Conservation (phyloP, 306 rosid species). For the Cicer pinnatifidum region DNA sequence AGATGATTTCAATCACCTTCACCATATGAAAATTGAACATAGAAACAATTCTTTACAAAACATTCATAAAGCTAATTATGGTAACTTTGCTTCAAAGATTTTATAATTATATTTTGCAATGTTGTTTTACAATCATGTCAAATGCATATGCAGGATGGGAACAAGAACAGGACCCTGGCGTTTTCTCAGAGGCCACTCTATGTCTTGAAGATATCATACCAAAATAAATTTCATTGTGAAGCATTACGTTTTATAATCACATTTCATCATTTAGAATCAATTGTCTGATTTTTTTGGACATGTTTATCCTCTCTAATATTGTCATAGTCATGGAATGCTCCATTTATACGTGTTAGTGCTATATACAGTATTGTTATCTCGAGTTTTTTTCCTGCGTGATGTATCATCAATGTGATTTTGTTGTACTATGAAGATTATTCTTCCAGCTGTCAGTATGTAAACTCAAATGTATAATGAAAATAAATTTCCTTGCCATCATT, state of each 20-base stretch:
- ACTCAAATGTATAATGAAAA: slow-evolving; percentile 41
- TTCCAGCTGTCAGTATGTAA: slow-evolving; percentile 37
- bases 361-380: slow-evolving; percentile 11
- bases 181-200: slow-evolving; percentile 54
- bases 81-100: background rate
- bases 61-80: background rate
- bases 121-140: background rate
- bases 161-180: slow-evolving; percentile 97
- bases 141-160: slow-evolving; percentile 75
- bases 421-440: slow-evolving; percentile 38
- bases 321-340: slow-evolving; percentile 21
- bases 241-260: slow-evolving; percentile 20
- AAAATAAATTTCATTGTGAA: slow-evolving; percentile 19
- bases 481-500: slow-evolving; percentile 29
- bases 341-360: slow-evolving; percentile 39
- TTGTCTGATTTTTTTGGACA: slow-evolving; percentile 14
- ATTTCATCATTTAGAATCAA: slow-evolving; percentile 29
- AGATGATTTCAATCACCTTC: background rate
- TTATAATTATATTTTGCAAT: background rate
- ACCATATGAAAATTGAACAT: background rate
- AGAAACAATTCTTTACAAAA: background rate
- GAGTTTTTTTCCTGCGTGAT: background rate
- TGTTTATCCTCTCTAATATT: background rate
- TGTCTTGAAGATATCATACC: slow-evolving; percentile 30
- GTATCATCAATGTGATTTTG: slow-evolving; percentile 41